Evolutionary conservation across 306 rosid species (phyloP), one percentile per base, ranked within the genome.

Genomic region (Castanea mollissima): DNA sequence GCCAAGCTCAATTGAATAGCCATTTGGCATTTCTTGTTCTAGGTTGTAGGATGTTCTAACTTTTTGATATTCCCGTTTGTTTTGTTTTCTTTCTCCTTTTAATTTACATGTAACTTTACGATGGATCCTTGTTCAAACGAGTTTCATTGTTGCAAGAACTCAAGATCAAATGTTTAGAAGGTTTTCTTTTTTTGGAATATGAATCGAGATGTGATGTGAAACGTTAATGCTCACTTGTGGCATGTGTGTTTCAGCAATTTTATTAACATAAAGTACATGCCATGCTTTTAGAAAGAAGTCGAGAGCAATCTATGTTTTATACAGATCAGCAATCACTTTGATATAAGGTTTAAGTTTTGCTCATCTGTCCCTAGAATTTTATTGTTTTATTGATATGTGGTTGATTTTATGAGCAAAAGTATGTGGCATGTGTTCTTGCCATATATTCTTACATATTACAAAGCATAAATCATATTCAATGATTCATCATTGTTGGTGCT

Each of bases 21-120:
- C 41, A n/a, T 70, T 78, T 54, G 59, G 78, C 49, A 63, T 63
- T 76, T 82, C 56, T 54, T 15, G 23, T 25, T n/a, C 12, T 64
- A 19, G 78, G 60, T 49, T 55, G 31, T 41, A 60, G 51, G 34
- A 65, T 12, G 27, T 21, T 68, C 10, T 8, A 21, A 7, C 29
- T 27, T 20, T 32, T 32, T 5, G 38, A 5, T 25, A 8, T 20
- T 73, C 69, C 20, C 13, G 3, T 69, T 41, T 58, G 8, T 69
- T 9, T 31, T 15, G 8, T 31, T 65, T 63, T 59, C 4, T 55
- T 12, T 44, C 31, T 55, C 14, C 55, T 15, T 35, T 9, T 19
- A 8, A 4, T 19, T 63, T 15, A 7, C 13, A 15, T 63, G 69
- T 29, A 13, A 63, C 69, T 19, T 10, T 19, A 16, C 52, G 25